Evolutionary conservation across 1,284 basidiomycete genomes (phyloP).

Genomic region (Irpex sp.): DNA sequence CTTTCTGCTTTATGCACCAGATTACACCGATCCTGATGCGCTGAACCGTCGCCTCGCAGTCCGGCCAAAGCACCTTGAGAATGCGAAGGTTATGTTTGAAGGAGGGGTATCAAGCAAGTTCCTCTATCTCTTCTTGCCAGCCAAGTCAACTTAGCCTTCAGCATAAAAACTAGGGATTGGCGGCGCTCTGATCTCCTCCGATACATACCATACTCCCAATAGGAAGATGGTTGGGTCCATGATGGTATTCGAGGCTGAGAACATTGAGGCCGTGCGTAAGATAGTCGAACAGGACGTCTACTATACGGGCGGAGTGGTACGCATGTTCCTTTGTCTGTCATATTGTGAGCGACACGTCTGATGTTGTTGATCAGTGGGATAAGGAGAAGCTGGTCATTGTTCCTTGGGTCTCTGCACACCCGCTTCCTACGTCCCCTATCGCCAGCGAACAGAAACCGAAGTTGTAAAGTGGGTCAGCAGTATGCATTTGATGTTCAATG

Average conservation of each 20-base stretch:
- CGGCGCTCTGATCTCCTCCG: constrained; percentile 13
- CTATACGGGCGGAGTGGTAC: constrained; percentile 15
- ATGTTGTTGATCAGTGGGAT: constrained; percentile 10
- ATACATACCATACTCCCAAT: constrained; percentile 11
- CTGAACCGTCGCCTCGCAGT: constrained; percentile 16
- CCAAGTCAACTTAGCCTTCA: neutral
- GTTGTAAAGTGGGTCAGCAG: neutral
- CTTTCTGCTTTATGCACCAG: constrained; percentile 22
- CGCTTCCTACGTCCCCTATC: constrained; percentile 1
- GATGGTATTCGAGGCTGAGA: constrained; percentile 22
- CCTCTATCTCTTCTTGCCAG: neutral
- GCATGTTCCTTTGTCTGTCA: neutral
- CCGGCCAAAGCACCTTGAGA: constrained; percentile 15
- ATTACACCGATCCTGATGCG: constrained; percentile 19
- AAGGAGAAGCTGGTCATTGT: constrained; percentile 15
- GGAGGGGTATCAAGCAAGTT: constrained; percentile 14
- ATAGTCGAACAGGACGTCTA: constrained; percentile 19
- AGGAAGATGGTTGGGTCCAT: constrained; percentile 19
- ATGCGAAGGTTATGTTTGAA: constrained; percentile 8
- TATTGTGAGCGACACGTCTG: constrained; percentile 2
- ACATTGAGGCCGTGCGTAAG: constrained; percentile 9
- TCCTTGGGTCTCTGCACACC: constrained; percentile 12
- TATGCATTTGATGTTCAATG: neutral
- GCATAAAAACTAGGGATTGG: constrained; percentile 11
- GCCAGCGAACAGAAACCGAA: neutral